Base-by-base conservation (phyloP, 805 yeast species). In the Lipomyces orientalis region DNA sequence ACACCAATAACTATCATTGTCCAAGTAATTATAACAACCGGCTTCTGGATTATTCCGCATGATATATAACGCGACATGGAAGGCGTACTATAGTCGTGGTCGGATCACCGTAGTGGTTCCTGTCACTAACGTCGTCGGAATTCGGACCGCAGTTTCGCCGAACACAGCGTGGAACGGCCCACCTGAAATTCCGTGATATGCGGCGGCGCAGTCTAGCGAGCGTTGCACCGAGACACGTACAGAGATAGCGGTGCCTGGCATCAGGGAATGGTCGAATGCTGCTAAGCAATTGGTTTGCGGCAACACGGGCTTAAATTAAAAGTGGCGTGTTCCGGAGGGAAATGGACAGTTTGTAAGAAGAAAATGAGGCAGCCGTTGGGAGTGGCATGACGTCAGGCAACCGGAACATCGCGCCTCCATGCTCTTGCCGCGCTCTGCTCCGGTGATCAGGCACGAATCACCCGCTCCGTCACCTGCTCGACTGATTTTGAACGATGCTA, bases 401-500 rank as follows among this genome's bases (percentile, higher is more conserved):
- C 6, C 49, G 19, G 22, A 43, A 12, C 49, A 43, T 16, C 49
- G 49, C 49, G 22, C 0, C 19, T 37, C 6, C 43, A 12, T 37
- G 43, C 14, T 37, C 39, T 10, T 10, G 9, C 14, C 39, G 39
- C 39, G 39, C 14, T 14, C 14, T 14, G 39, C 39, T 3, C 49
- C 22, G 49, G 49, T 43, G 49, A 43, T 25, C 22, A 43, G 49
- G 49, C 49, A 43, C 49, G n/a, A 43, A 43, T 43, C 49, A 43
- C 49, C 49, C 49, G 49, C 49, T 43, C 49, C 25, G 49, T 43
- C 49, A 43, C 49, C 49, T 43, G 49, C 49, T 8, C 49, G 10
- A 43, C 49, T 16, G 22, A n/a, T n/a, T n/a, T 43, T 2, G 9
- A n/a, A 43, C 39, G 29, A 35, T 35, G 16, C 16, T 35, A 10